Base-by-base conservation (phyloP, 2,329 filamentous ascomycete genomes). In the Sordariomycetes sp. region DNA sequence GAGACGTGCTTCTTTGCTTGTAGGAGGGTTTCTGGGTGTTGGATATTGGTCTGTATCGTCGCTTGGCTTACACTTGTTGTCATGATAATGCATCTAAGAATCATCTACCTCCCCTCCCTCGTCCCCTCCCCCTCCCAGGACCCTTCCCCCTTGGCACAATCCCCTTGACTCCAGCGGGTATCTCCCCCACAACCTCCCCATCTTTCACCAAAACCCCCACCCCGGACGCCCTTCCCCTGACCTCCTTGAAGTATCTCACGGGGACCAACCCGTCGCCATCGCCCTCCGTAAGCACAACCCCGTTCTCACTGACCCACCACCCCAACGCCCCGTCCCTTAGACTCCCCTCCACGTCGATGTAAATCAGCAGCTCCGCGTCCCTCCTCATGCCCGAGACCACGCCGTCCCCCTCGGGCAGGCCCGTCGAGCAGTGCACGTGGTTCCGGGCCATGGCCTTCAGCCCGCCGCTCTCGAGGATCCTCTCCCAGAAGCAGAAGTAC, bases 381-480 rank as follows among this genome's bases (percentile, higher is more conserved):
- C 66, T 77, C 24, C 93, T 78, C 89, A 96, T 95, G 1, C 91
- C 91, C 46, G 86, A 90, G 25, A 93, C 80, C 2, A 92, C 88
- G 18, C 20, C 43, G 24, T 52, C 60, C 14, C 71, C 72, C 55
- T 72, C 75, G 0, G 88, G 85, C 14, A 92, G 74, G 0, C 89
- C 90, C 6, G 84, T 83, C 2, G 89, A 89, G 68, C 94, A 96
- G 72, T 99, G 94, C 32, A 97, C 87, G 67, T 97, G 93, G 62
- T 88, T 95, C 58, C 94, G 74, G 0, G 77, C 78, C 94, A 97
- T 97, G 60, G 79, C 80, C 64, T 82, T 85, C 60, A 99, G 73
- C 0, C 93, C 92, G 4, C 92, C 92, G 0, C 81, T 78, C n/a
- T 78, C 77, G 12, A 91, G 71, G 61, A 99, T 97, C 12, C 77